phyloP scores from a whole-genome alignment of 305 asterid genomes.

The Rubia balearica region DNA sequence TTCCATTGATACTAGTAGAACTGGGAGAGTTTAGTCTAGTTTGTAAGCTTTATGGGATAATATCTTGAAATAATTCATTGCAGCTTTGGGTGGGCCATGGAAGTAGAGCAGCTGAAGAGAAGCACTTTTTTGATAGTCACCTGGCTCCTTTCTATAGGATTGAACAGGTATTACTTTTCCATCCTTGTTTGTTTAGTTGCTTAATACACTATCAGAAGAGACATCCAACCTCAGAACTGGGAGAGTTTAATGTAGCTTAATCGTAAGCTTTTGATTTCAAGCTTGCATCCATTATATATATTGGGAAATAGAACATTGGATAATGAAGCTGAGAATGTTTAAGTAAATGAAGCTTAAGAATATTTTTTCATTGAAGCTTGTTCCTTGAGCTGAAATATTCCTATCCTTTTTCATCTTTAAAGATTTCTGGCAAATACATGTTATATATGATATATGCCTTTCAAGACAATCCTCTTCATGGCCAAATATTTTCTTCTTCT shows the following conservation, averaged over 20 bases:
- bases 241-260: background rate
- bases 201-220: background rate
- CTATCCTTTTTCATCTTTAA: background rate
- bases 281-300: background rate
- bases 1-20: background rate
- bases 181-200: background rate
- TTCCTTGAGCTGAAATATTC: background rate
- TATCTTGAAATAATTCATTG: background rate
- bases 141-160: conserved; percentile 97
- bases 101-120: conserved; percentile 98
- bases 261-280: background rate
- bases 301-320: background rate
- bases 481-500: background rate
- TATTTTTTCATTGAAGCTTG: background rate
- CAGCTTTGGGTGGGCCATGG: conserved; percentile 99
- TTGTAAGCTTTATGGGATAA: conserved; percentile 13
- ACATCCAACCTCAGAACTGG: background rate
- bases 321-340: background rate
- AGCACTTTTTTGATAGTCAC: conserved; percentile 80
- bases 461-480: background rate
- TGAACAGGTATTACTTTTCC: conserved; percentile 51
- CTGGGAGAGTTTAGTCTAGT: background rate
- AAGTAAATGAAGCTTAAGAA: background rate
- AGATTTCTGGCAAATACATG: background rate
- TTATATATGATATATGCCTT: background rate